Evolutionary conservation across 2,329 filamentous ascomycete species (phyloP), one percentile per base, ranked within the genome.

Genomic region (Canariomyces notabilis): DNA sequence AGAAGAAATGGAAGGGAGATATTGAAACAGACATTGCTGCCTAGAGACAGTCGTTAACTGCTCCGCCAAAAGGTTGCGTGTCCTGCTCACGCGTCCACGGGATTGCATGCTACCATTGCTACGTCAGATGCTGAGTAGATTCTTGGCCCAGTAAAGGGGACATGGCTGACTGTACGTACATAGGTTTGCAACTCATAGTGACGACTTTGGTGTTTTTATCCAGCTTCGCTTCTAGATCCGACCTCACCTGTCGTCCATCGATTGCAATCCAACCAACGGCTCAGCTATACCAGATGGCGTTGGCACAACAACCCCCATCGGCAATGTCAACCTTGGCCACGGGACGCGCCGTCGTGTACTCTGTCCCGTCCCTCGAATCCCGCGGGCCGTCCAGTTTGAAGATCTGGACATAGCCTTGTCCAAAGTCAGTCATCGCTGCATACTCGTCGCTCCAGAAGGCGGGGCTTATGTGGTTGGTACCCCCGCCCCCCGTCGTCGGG

Each of bases 271-370:
- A 29, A 29, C 4, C 14, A 6, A 26, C 22, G 22, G 11, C 22
- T 29, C 14, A 58, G 16, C 49, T 44, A 35, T 56, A 57, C 54
- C 57, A 60, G 12, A 56, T 49, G 1, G 43, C 55, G 37, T 58
- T 58, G 0, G 54, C 57, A 42, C 56, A 57, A 16, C 57, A 59
- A 2, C 53, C 54, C 1, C 51, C 56, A 36, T 55, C 54, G 1
- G 18, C 22, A 12, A 59, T 42, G 58, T 44, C 45, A 4, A 57
- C 44, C n/a, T 40, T 49, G 1, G 51, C 53, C 8, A 60, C 53
- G 4, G 44, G 33, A 37, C 23, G 19, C 0, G 54, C 53, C 2
- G 46, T 48, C 3, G 39, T 20, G n/a, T 54, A 54, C 34, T 53
- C 51, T 2, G 42, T 20, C 6, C 51, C 50, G 14, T 50, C 19